phyloP scores from a whole-genome alignment of 1,284 basidiomycete genomes.

The Ustilago bromivora region DNA sequence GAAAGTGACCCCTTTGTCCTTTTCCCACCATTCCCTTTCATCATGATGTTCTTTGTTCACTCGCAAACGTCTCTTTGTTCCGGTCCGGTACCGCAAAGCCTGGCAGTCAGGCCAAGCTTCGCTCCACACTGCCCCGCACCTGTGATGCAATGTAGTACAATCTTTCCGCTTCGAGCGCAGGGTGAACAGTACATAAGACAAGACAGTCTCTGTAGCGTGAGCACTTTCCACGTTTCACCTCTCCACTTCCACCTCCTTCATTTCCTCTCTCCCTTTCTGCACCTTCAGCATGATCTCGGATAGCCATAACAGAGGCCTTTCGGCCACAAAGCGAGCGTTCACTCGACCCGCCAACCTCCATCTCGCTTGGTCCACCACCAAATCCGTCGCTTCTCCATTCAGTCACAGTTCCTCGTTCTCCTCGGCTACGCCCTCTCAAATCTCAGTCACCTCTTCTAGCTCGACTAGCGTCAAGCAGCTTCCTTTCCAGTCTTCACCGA shows the following conservation, averaged over 20 bases:
- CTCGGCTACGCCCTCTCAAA: background rate
- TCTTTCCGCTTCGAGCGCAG: background rate
- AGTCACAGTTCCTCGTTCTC: background rate
- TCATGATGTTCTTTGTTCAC: background rate
- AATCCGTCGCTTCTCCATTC: background rate
- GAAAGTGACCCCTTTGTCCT: background rate
- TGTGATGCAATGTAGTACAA: background rate
- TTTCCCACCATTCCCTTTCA: conserved; percentile 4
- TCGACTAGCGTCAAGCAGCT: background rate
- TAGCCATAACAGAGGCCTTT: background rate
- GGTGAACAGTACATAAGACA: background rate
- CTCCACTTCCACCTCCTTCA: background rate
- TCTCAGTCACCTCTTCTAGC: background rate
- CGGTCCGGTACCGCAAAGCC: no score
- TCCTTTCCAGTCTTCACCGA: background rate
- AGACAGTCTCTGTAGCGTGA: background rate
- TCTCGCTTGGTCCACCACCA: conserved; percentile 25
- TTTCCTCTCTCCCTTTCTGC: background rate
- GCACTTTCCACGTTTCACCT: background rate
- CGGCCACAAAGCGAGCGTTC: conserved; percentile 18
- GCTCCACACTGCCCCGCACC: no score
- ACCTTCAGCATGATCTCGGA: conserved; percentile 6
- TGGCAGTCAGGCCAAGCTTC: background rate
- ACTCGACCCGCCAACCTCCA: conserved; percentile 30
- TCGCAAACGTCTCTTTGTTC: background rate